Percentiles rank a stretch among this genome's conserved stretches.
Evolutionary conservation across 2,329 filamentous ascomycete genomes (phyloP).

Genomic region (Alternaria incomplexa): DNA sequence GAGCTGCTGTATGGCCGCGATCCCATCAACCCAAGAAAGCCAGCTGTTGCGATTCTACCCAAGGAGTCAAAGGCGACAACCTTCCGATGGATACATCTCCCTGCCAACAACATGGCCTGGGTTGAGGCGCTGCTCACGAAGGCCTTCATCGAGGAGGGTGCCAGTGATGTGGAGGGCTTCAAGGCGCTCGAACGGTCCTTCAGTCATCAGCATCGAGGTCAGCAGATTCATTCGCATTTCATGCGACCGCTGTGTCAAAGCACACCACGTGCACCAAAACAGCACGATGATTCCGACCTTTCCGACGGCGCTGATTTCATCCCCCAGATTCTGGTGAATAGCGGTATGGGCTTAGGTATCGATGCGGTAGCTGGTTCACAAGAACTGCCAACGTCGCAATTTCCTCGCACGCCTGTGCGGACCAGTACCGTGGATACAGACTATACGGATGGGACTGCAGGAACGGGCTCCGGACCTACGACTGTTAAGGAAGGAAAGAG

Average conservation of each 20-base stretch:
- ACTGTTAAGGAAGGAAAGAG: slow-evolving; percentile 32
- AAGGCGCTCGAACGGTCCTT: slow-evolving; percentile 68
- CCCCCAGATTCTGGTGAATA: slow-evolving; percentile 38
- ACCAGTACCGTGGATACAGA: slow-evolving; percentile 42
- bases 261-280: slow-evolving; percentile 44
- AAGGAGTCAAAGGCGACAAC: slow-evolving; percentile 49
- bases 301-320: slow-evolving; percentile 41
- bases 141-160: slow-evolving; percentile 67
- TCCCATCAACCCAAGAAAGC: slow-evolving; percentile 40
- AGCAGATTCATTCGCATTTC: slow-evolving; percentile 64
- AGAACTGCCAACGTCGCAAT: slow-evolving; percentile 20
- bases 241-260: slow-evolving; percentile 66
- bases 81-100: slow-evolving; percentile 56
- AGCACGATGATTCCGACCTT: slow-evolving; percentile 42
- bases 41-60: slow-evolving; percentile 46
- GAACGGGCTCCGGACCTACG: slow-evolving; percentile 26
- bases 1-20: slow-evolving; percentile 47
- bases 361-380: slow-evolving; percentile 27
- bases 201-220: slow-evolving; percentile 66
- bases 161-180: slow-evolving; percentile 67
- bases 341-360: slow-evolving; percentile 33
- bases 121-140: slow-evolving; percentile 69
- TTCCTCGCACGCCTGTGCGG: slow-evolving; percentile 32
- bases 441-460: slow-evolving; percentile 39
- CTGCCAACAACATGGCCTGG: slow-evolving; percentile 64